Evolutionary conservation across 2,329 filamentous ascomycete genomes (phyloP), one percentile per base, ranked within the genome.

Genomic region (Ambrosiella xylebori): DNA sequence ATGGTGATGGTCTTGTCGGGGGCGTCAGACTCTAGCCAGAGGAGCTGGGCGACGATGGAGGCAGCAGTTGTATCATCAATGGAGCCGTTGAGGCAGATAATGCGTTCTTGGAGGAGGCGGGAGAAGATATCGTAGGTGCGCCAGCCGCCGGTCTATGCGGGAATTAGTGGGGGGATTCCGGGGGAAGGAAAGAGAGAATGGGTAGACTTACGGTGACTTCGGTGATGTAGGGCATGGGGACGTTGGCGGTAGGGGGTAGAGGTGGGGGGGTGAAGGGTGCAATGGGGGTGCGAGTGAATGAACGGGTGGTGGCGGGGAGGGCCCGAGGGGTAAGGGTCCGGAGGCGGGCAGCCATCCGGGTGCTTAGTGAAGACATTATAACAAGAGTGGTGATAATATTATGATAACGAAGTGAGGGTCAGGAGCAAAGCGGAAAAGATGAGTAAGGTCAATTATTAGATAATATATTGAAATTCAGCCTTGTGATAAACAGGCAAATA

Each of bases 1-100:
- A 98, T 86, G 56, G 87, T 93, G 63, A 98, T 97, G 11, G 89
- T 86, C 69, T 95, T 96, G 58, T 94, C 82, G 2, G 91, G 90
- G 66, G 88, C 88, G 67, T 98, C 93, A 65, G 91, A 93, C 76
- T 98, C 94, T 70, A 98, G 88, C 79, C 90, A 98, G 62, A 98
- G 85, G 19, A 98, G 82, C 69, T 98, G 94, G 1, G 93, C 88
- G 36, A 97, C 91, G 62, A 97, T 88, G 47, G 86, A 87, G n/a
- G 93, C 91, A 41, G 89, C 95, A 64, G 93, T 82, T 47, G 80
- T 84, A 67, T 95, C 88, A 72, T 97, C 86, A 59, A 97, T 89
- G 66, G 86, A 78, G 66, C 91, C 91, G 66, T 95, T 96, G 40
- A 97, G 79, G 68, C 87, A 95, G 66, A 98, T 79, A 66, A 97